A percentile compares a stretch with the other conserved stretches of the same genome.
phyloP scores from a whole-genome alignment of 257 asterid genomes.

The Solanum boliviense region DNA sequence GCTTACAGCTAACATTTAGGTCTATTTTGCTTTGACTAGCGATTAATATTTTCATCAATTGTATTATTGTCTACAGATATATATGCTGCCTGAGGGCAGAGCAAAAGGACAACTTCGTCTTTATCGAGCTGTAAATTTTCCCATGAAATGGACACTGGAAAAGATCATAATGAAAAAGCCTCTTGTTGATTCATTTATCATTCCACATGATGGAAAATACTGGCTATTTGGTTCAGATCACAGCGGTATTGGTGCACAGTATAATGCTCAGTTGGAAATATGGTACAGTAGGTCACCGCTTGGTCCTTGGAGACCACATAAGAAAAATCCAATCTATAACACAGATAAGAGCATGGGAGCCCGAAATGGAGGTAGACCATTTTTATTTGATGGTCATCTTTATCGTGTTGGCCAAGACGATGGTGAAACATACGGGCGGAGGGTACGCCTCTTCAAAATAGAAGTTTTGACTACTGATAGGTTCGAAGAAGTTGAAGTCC shows the following conservation, averaged over 20 bases:
- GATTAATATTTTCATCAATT: not conserved
- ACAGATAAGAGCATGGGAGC: conserved; percentile 73
- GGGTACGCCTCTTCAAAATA: conserved; percentile 52
- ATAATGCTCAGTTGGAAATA: conserved; percentile 79
- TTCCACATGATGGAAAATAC: conserved; percentile 61
- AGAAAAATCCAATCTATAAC: conserved; percentile 72
- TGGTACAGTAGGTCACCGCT: conserved; percentile 73
- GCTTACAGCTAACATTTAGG: not conserved
- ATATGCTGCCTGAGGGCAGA: conserved; percentile 92
- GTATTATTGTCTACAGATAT: conserved; percentile 39
- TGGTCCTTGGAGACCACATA: conserved; percentile 93
- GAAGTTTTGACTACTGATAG: conserved; percentile 41
- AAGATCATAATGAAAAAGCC: conserved; percentile 60
- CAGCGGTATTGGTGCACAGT: conserved; percentile 58
- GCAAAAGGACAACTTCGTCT: conserved; percentile 88
- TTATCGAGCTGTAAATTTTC: conserved; percentile 73
- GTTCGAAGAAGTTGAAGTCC: conserved; percentile 73
- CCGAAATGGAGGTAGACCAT: conserved; percentile 94
- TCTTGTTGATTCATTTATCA: conserved; percentile 64
- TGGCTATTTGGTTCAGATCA: conserved; percentile 94
- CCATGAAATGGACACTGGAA: conserved; percentile 62
- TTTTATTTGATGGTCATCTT: conserved; percentile 46
- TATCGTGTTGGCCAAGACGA: conserved; percentile 91
- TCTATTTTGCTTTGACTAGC: not conserved
- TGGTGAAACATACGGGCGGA: conserved; percentile 66